phyloP scores from a whole-genome alignment of 176 grass and related monocot genomes.

The Panicum miliaceum region DNA sequence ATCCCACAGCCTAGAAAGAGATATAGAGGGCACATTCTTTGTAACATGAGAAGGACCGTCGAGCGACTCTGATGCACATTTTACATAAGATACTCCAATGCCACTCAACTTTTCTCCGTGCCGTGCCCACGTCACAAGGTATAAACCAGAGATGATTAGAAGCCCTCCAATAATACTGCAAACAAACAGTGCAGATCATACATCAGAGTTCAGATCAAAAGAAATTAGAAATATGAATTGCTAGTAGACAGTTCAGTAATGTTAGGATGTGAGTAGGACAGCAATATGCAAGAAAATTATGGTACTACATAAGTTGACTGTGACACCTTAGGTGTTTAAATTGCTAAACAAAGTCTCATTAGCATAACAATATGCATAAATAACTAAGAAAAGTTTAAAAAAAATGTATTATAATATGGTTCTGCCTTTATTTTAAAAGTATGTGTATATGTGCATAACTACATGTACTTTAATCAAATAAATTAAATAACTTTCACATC shows the following conservation, averaged over 20 bases:
- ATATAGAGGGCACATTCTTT: constrained; percentile 52
- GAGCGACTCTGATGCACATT: constrained; percentile 42
- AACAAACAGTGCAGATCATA: constrained; percentile 37
- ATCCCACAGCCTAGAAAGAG: constrained; percentile 63
- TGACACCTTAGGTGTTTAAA: too few relatives aligned
- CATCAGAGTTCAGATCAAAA: constrained; percentile 40
- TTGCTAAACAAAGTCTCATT: too few relatives aligned
- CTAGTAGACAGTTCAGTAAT: constrained; percentile 1
- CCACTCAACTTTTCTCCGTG: constrained; percentile 55
- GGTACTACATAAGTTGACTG: not conserved
- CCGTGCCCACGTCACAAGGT: constrained; percentile 85
- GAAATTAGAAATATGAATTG: constrained; percentile 24
- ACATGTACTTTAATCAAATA: too few relatives aligned
- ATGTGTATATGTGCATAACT: too few relatives aligned
- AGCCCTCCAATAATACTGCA: constrained; percentile 89
- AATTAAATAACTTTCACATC: too few relatives aligned
- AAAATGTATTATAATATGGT: too few relatives aligned
- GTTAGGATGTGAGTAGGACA: not conserved
- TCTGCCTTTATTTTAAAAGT: too few relatives aligned
- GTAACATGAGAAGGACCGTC: constrained; percentile 44
- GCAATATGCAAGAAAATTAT: constrained; percentile 20
- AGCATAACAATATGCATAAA: too few relatives aligned
- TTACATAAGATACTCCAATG: constrained; percentile 45
- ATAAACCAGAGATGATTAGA: constrained; percentile 83
- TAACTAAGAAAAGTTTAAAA: too few relatives aligned